A percentile compares a stretch with the other conserved stretches of the same genome.
phyloP scores from a whole-genome alignment of 2,329 filamentous ascomycete genomes.

The Colletotrichum navitas region DNA sequence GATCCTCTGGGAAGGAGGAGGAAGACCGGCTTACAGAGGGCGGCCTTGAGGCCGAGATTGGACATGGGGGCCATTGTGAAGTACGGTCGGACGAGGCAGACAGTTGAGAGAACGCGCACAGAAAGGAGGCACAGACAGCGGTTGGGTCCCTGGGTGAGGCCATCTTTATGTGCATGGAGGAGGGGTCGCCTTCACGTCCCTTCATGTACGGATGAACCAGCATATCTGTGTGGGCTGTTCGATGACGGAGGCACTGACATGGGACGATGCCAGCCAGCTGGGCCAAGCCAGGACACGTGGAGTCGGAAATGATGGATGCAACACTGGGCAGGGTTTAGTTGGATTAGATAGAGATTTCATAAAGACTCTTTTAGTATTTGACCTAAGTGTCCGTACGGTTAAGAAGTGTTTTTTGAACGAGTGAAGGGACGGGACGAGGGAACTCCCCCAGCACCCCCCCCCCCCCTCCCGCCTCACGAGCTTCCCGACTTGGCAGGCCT shows the following conservation, averaged over 20 bases:
- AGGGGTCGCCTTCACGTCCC: neutral
- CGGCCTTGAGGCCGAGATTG: slow-evolving; percentile 31
- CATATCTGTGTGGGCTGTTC: neutral
- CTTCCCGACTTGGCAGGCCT: slow-evolving; percentile 32
- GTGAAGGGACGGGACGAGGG: neutral
- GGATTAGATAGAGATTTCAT: too few relatives aligned
- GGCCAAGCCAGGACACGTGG: slow-evolving; percentile 19
- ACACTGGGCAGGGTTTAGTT: neutral
- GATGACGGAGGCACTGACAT: slow-evolving; percentile 12
- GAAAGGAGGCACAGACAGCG: neutral
- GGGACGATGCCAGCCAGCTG: slow-evolving; percentile 15
- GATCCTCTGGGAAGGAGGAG: neutral
- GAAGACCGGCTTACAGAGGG: slow-evolving; percentile 22
- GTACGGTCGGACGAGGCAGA: neutral
- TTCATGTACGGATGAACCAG: neutral
- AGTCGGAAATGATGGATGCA: neutral
- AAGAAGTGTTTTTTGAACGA: neutral
- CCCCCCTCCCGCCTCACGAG: slow-evolving; percentile 19
- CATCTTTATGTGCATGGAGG: slow-evolving; percentile 23
- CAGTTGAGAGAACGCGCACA: neutral
- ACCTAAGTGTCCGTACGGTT: neutral
- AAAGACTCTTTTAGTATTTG: neutral
- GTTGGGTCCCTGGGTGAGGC: neutral
- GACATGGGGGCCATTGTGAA: slow-evolving; percentile 18
- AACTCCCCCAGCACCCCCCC: neutral